Conservation (phyloP, 371 early-diverging fungal species). For the Mortierella sp. region DNA sequence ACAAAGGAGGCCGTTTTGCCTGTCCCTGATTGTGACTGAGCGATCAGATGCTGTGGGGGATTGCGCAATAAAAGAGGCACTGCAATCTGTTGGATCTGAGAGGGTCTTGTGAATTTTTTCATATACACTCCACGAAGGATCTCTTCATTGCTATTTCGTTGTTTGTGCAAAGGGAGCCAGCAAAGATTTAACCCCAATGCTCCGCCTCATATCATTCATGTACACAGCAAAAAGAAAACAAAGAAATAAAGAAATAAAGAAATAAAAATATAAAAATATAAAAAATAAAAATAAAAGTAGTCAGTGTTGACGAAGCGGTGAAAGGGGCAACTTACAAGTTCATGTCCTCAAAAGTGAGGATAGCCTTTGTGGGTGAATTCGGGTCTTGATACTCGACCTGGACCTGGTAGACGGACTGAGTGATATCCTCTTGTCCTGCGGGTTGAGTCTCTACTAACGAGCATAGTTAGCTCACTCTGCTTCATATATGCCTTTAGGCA, state of each 20-base stretch:
- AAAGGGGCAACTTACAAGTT: constrained; percentile 60
- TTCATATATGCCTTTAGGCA: no score
- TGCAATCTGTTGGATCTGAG: constrained; percentile 95
- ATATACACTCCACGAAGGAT: constrained; percentile 90
- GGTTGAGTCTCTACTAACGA: no score
- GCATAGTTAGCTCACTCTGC: no score
- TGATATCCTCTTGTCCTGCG: no score
- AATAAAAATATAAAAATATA: background rate
- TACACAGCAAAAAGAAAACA: background rate
- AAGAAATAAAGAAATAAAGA: background rate
- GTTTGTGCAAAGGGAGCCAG: background rate
- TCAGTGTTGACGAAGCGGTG: background rate
- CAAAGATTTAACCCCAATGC: background rate
- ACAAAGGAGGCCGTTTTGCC: constrained; percentile 98
- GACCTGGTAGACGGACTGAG: constrained; percentile 64
- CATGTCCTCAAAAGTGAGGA: constrained; percentile 77
- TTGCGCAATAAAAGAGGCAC: constrained; percentile 85
- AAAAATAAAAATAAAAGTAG: background rate
- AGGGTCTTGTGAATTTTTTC: constrained; percentile 89
- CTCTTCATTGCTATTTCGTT: constrained; percentile 59
- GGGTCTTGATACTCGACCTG: constrained; percentile 71
- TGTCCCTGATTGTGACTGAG: constrained; percentile 75
- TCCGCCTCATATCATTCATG: background rate
- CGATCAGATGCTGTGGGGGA: constrained; percentile 71
- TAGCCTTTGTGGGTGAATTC: constrained; percentile 77